Evolutionary conservation across 2,329 filamentous ascomycete genomes (phyloP), one percentile per base, ranked within the genome.

Genomic region (Didymella pinodella): DNA sequence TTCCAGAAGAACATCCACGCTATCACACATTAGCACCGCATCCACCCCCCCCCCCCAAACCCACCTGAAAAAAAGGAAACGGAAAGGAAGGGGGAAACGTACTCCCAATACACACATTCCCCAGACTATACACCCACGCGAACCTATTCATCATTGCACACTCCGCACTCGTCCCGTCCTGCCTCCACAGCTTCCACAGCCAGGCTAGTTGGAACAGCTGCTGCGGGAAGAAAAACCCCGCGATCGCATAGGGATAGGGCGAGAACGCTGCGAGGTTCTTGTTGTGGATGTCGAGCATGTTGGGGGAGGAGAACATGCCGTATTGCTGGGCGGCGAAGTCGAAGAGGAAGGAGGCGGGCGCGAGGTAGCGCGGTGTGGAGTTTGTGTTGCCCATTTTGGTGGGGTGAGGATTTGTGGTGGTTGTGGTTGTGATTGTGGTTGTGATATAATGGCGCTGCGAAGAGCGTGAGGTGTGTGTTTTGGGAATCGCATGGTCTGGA

Each of bases 1-100:
- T 87, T 87, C 85, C 85, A 88, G 76, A 86, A 86, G 65, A 87
- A 80, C 84, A 87, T 86, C 85, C 85, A 86, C 3, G 81, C 80
- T 81, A 41, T 4, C 1, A 10, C 2, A 20, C 14, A 8, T 57
- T 22, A 56, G n/a, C n/a, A n/a, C n/a, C n/a, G n/a, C n/a, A n/a
- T n/a, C n/a, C n/a, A n/a, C n/a, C n/a, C n/a, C n/a, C n/a, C n/a
- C n/a, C n/a, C n/a, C n/a, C n/a, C n/a, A n/a, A n/a, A n/a, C n/a
- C n/a, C n/a, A n/a, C n/a, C n/a, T n/a, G n/a, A n/a, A n/a, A n/a
- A n/a, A n/a, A n/a, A n/a, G n/a, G n/a, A n/a, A n/a, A n/a, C n/a
- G n/a, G n/a, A n/a, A n/a, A n/a, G n/a, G n/a, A n/a, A n/a, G n/a
- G n/a, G n/a, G n/a, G n/a, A n/a, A n/a, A n/a, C 32, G 6, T 71